Percentiles rank a stretch among this genome's conserved stretches.
These are phyloP conservation scores for Penicillium atrosanguineum DNA, from an alignment of 495 filamentous ascomycete genomes.

Conservation along the genomic window DNA sequence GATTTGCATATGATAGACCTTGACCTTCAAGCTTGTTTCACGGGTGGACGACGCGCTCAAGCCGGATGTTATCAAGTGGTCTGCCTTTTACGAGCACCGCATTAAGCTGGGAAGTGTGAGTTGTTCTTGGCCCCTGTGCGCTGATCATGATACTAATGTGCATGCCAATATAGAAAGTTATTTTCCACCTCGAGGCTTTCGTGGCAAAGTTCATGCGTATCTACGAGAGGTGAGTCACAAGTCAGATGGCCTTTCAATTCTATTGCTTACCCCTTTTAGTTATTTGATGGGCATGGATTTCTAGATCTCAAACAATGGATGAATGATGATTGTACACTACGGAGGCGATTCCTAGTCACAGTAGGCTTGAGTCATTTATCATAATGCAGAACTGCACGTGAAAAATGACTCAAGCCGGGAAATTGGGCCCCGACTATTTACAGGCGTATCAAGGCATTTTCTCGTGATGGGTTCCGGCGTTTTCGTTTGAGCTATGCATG, in stretches of 20 bases:
- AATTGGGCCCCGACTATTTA: background rate
- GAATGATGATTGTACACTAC: constrained; percentile 38
- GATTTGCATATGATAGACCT: constrained; percentile 41
- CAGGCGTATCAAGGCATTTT: constrained; percentile 21
- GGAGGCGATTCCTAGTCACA: background rate
- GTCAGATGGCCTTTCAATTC: background rate
- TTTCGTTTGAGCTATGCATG: constrained; percentile 1
- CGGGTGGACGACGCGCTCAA: constrained; percentile 86
- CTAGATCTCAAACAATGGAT: constrained; percentile 12
- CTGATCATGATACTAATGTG: constrained; percentile 14
- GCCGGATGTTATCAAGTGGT: constrained; percentile 90
- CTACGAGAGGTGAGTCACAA: constrained; percentile 63
- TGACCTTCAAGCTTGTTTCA: constrained; percentile 88
- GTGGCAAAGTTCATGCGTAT: constrained; percentile 98
- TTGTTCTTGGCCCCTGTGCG: background rate
- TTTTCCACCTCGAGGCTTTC: constrained; percentile 97
- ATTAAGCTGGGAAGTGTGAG: constrained; percentile 75
- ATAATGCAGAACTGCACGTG: background rate
- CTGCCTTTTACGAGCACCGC: constrained; percentile 94
- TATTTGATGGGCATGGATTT: constrained; percentile 91
- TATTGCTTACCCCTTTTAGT: constrained; percentile 42
- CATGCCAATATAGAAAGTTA: constrained; percentile 66
- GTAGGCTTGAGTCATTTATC: background rate
- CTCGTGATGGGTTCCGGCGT: constrained; percentile 6
- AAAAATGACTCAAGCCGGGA: background rate